phyloP scores from a whole-genome alignment of 345 rosid genomes.

The Eucalyptus shirleyi region DNA sequence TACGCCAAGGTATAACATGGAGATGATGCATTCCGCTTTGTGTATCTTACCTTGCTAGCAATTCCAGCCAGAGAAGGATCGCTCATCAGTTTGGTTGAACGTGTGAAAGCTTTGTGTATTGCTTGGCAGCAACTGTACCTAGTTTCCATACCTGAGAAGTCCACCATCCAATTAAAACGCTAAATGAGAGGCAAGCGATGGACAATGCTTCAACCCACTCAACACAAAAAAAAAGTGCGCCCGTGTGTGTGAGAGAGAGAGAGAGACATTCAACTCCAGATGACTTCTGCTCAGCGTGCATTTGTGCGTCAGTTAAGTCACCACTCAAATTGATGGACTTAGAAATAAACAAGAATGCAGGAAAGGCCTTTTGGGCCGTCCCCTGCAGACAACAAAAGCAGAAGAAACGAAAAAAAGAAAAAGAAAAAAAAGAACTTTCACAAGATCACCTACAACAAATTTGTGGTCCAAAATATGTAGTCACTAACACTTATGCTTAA shows the following conservation, averaged over 20 bases:
- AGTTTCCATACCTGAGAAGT: slow-evolving; percentile 65
- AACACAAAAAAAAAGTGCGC: not conserved
- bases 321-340: not conserved
- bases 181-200: not conserved
- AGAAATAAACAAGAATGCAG: not conserved
- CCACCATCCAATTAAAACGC: not conserved
- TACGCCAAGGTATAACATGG: not conserved
- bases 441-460: not conserved
- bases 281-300: not conserved
- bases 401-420: not conserved
- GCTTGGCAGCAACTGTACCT: slow-evolving; percentile 73
- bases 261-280: not conserved
- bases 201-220: not conserved
- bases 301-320: not conserved
- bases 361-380: not conserved
- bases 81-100: slow-evolving; percentile 30
- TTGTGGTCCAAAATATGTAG: not conserved
- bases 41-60: slow-evolving; percentile 37
- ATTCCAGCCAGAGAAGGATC: slow-evolving; percentile 46
- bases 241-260: accelerated
- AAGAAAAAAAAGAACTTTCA: not conserved
- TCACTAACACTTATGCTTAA: not conserved
- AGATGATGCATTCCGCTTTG: not conserved
- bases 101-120: slow-evolving; percentile 44
- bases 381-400: not conserved